Percentiles rank a stretch among this genome's conserved stretches.
phyloP scores from a whole-genome alignment of 257 asterid species.

The Parsonsia alboflavescens region DNA sequence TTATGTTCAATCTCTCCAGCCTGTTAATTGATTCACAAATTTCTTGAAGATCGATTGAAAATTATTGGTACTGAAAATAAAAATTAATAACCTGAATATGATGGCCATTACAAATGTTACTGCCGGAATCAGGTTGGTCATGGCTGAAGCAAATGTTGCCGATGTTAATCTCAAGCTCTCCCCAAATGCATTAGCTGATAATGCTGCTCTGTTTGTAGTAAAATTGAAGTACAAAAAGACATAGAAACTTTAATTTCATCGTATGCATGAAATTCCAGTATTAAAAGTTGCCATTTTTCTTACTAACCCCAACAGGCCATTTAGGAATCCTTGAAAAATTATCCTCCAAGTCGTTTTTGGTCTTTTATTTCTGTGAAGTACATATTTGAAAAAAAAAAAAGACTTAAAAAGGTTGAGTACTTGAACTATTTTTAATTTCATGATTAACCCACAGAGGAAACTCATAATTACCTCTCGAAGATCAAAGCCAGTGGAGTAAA shows the following conservation, averaged over 20 bases:
- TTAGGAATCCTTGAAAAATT: background rate
- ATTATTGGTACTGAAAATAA: no score
- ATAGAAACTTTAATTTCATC: background rate
- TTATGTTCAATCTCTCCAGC: conserved; percentile 24
- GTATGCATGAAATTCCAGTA: background rate
- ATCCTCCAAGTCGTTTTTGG: background rate
- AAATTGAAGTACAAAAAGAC: background rate
- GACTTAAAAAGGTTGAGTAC: no score
- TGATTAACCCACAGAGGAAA: background rate
- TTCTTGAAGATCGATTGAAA: no score
- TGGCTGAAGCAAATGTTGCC: conserved; percentile 53
- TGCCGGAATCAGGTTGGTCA: conserved; percentile 52
- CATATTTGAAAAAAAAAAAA: background rate
- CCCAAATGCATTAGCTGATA: conserved; percentile 47
- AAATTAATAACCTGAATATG: conserved; percentile 40
- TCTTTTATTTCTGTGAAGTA: background rate
- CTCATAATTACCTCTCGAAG: background rate
- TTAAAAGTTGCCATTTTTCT: background rate
- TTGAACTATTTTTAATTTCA: no score
- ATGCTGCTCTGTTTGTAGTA: conserved; percentile 37
- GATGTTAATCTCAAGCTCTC: conserved; percentile 48
- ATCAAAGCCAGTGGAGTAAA: conserved; percentile 1
- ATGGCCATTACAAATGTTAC: conserved; percentile 46
- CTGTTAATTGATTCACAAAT: conserved; percentile 4
- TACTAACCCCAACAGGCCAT: background rate